A percentile compares a stretch with the other conserved stretches of the same genome.
These are phyloP conservation scores for Globisporangium barbulae DNA, from an alignment of 352 stramenopile genomes.

Conservation along the genomic window DNA sequence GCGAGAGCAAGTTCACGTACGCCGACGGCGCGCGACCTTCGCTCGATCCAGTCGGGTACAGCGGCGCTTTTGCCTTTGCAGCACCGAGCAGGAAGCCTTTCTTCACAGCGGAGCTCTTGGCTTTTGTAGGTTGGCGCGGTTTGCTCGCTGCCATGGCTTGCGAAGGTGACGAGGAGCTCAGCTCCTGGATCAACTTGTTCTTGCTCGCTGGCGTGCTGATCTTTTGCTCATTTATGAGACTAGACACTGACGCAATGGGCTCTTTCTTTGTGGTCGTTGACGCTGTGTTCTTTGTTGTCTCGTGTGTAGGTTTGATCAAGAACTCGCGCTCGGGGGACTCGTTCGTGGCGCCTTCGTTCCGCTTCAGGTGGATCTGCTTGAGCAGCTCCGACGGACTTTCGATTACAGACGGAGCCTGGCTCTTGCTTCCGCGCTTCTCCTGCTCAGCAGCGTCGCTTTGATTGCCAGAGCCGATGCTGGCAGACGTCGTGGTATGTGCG, in stretches of 20 bases:
- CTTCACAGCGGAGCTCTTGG: constrained; percentile 41
- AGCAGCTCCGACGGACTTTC: constrained; percentile 48
- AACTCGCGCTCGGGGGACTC: constrained; percentile 2
- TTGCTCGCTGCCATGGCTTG: constrained; percentile 1
- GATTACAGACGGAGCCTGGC: constrained; percentile 20
- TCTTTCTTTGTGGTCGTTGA: neutral
- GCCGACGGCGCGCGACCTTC: constrained; percentile 61
- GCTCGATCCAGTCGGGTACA: constrained; percentile 72
- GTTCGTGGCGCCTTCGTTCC: constrained; percentile 10
- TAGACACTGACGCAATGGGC: neutral
- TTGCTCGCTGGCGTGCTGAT: constrained; percentile 9
- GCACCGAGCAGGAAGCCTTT: constrained; percentile 56
- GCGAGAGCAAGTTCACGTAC: constrained; percentile 77
- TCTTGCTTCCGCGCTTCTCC: neutral
- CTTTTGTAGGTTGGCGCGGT: constrained; percentile 16
- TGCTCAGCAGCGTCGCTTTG: constrained; percentile 5
- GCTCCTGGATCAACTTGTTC: constrained; percentile 54
- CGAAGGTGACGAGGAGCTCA: constrained; percentile 13
- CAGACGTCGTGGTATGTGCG: neutral
- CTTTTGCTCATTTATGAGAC: neutral
- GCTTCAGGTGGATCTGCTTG: constrained; percentile 38
- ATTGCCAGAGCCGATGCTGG: neutral
- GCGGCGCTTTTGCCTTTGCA: constrained; percentile 28
- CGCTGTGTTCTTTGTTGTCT: neutral
- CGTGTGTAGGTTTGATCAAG: constrained; percentile 8